Evolutionary conservation across 208 protist species (phyloP).

Genomic region (Porcisia deanei): DNA sequence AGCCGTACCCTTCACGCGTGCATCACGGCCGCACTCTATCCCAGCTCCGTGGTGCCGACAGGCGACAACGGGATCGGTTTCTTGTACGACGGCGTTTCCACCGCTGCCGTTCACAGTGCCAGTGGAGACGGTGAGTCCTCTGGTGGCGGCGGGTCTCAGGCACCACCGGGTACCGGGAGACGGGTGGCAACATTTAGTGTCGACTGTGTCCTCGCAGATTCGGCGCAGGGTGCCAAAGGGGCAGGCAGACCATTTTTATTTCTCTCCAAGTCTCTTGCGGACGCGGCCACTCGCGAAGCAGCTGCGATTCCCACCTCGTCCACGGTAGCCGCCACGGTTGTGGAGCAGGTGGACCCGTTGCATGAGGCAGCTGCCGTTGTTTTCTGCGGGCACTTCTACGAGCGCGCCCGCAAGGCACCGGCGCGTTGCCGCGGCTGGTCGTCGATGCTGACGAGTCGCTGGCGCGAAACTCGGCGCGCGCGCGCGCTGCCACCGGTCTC

Average conservation of each 20-base stretch:
- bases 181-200: constrained; percentile 18
- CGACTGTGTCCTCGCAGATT: constrained; percentile 32
- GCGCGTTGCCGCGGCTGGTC: constrained; percentile 82
- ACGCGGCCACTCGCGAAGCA: constrained; percentile 15
- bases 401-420: constrained; percentile 43
- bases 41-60: constrained; percentile 51
- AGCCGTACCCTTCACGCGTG: constrained; percentile 45
- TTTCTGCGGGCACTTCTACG: constrained; percentile 54
- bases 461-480: constrained; percentile 70
- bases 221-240: constrained; percentile 15
- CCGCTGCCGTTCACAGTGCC: constrained; percentile 24
- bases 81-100: constrained; percentile 42
- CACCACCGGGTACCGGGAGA: background rate
- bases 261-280: constrained; percentile 40
- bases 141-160: background rate
- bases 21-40: constrained; percentile 74
- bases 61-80: constrained; percentile 30
- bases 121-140: background rate
- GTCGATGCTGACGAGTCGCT: constrained; percentile 67
- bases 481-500: constrained; percentile 64
- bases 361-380: constrained; percentile 67
- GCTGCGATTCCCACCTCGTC: background rate
- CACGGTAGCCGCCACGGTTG: constrained; percentile 20
- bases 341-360: constrained; percentile 52
- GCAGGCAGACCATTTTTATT: constrained; percentile 51